Percentiles rank a stretch among this genome's conserved stretches.
phyloP scores from a whole-genome alignment of 2,329 filamentous ascomycete genomes.

The Monilinia polystroma region DNA sequence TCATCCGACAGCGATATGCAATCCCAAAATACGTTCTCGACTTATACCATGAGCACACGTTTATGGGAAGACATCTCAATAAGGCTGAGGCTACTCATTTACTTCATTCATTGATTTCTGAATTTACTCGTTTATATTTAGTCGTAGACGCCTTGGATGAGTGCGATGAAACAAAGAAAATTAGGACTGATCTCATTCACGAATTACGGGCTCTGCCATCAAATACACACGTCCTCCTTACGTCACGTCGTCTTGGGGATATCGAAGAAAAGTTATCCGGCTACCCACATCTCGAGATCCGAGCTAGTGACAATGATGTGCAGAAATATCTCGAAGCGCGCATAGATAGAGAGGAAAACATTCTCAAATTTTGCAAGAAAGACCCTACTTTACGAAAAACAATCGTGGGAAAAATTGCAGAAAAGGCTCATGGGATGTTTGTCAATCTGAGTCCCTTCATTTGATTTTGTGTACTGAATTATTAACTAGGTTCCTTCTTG shows the following conservation, averaged over 20 bases:
- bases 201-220: slow-evolving; percentile 33
- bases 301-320: slow-evolving; percentile 40
- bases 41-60: slow-evolving; percentile 30
- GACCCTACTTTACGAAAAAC: slow-evolving; percentile 5
- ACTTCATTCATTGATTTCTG: slow-evolving; percentile 28
- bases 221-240: slow-evolving; percentile 37
- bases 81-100: slow-evolving; percentile 30
- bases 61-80: slow-evolving; percentile 29
- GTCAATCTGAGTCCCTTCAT: background rate
- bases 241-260: slow-evolving; percentile 38
- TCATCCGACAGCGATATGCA: slow-evolving; percentile 27
- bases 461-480: background rate
- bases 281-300: slow-evolving; percentile 35
- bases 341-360: slow-evolving; percentile 13
- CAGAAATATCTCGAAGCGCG: slow-evolving; percentile 10
- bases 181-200: slow-evolving; percentile 33
- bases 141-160: slow-evolving; percentile 33
- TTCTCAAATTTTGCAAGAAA: slow-evolving; percentile 20
- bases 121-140: slow-evolving; percentile 30
- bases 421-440: slow-evolving; percentile 23
- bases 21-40: slow-evolving; percentile 30
- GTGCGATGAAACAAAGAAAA: slow-evolving; percentile 19
- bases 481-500: slow-evolving; percentile 32
- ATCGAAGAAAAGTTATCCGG: slow-evolving; percentile 33
- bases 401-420: slow-evolving; percentile 10